Evolutionary conservation across 164 flowering plant species (phyloP).

Genomic region (Kalanchoe fedtschenkoi): DNA sequence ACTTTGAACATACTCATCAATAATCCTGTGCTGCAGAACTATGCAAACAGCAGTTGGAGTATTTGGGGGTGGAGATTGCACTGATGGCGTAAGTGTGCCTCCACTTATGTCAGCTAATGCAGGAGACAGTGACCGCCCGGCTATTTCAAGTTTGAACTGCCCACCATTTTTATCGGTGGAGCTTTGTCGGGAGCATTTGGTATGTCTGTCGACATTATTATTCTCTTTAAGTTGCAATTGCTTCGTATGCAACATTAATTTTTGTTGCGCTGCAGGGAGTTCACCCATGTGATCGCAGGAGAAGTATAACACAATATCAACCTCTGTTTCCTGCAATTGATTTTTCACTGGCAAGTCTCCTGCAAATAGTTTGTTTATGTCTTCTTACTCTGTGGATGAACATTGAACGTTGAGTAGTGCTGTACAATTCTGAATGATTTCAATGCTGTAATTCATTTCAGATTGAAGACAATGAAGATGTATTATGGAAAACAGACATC

Average conservation of each 20-base stretch:
- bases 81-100: conserved; percentile 42
- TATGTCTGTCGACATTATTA: conserved; percentile 13
- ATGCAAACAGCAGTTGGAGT: conserved; percentile 98
- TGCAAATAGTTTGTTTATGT: background rate
- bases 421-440: background rate
- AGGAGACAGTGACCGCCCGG: conserved; percentile 59
- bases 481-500: conserved; percentile 64
- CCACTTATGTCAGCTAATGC: conserved; percentile 90
- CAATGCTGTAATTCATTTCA: conserved; percentile 14
- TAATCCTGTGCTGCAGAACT: conserved; percentile 37
- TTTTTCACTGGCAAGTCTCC: conserved; percentile 71
- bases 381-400: no score
- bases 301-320: conserved; percentile 64
- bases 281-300: conserved; percentile 87
- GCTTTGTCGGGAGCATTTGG: conserved; percentile 90
- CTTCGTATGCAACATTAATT: background rate
- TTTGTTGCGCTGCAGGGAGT: conserved; percentile 52
- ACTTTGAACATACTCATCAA: background rate
- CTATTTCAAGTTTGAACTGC: conserved; percentile 67
- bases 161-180: conserved; percentile 80
- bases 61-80: conserved; percentile 77
- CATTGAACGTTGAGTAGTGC: background rate
- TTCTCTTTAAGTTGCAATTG: background rate
- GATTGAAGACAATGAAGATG: conserved; percentile 87
- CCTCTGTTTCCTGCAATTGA: conserved; percentile 83